phyloP scores from a whole-genome alignment of 1,139 yeast genomes.

The Geotrichum carabidarum region DNA sequence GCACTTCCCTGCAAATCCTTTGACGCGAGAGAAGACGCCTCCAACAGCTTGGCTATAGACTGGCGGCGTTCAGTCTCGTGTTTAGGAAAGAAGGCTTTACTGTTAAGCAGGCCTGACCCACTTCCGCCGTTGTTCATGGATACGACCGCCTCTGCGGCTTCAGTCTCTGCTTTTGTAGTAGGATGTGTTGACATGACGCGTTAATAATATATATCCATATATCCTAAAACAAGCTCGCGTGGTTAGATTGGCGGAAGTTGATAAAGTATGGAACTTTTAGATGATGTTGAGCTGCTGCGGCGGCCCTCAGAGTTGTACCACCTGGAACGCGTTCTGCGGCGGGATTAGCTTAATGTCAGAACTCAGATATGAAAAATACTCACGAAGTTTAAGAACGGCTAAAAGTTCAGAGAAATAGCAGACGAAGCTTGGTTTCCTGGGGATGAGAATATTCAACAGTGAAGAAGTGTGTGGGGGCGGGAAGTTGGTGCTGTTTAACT shows the following conservation, averaged over 20 bases:
- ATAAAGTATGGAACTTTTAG: neutral
- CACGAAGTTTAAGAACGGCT: too few species aligned
- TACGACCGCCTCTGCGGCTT: slow-evolving; percentile 21
- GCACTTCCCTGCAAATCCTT: slow-evolving; percentile 5
- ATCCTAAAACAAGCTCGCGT: neutral
- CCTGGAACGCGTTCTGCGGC: neutral
- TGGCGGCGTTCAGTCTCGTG: slow-evolving; percentile 8
- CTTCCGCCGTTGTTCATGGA: slow-evolving; percentile 16
- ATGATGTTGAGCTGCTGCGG: neutral
- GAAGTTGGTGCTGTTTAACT: too few species aligned
- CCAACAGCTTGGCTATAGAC: slow-evolving; percentile 19
- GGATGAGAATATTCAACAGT: too few species aligned
- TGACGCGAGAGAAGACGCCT: slow-evolving; percentile 13
- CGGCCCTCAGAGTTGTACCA: neutral
- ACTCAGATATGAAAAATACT: too few species aligned
- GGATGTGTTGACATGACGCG: slow-evolving; percentile 2
- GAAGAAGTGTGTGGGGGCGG: too few species aligned
- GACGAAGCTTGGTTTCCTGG: too few species aligned
- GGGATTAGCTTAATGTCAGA: neutral
- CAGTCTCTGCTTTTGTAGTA: slow-evolving; percentile 18
- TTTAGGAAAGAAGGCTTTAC: neutral
- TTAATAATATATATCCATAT: neutral
- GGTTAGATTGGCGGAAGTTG: neutral
- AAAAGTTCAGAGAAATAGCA: too few species aligned
- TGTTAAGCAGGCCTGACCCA: neutral